Evolutionary conservation across 345 rosid genomes (phyloP).

Genomic region (Erodium maritimum): DNA sequence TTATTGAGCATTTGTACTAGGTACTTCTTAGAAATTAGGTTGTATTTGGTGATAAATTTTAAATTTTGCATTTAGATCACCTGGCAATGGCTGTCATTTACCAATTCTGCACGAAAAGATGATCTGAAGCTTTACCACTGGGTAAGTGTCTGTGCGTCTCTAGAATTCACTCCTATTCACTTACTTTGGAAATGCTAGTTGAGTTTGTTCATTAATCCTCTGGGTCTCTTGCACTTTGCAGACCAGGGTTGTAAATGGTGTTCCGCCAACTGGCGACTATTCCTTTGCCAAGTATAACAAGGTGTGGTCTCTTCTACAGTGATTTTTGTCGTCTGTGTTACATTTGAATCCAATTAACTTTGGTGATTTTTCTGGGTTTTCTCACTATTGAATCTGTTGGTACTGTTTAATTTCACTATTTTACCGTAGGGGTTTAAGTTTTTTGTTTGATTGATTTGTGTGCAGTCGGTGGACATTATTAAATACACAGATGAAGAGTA

Average conservation of each 20-base stretch:
- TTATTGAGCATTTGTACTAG: background rate
- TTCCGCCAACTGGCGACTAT: constrained; percentile 90
- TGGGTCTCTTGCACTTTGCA: constrained; percentile 17
- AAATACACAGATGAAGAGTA: constrained; percentile 82
- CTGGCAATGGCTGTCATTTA: constrained; percentile 89
- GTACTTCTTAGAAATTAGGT: background rate
- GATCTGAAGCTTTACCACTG: constrained; percentile 82
- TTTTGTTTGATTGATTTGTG: constrained; percentile 13
- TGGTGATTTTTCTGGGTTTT: background rate
- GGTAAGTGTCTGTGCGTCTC: constrained; percentile 28
- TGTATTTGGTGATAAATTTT: constrained; percentile 5
- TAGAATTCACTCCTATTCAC: background rate
- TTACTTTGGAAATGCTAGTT: too few relatives aligned
- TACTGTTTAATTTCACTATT: background rate
- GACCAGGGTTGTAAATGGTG: constrained; percentile 86
- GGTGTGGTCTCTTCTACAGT: constrained; percentile 23
- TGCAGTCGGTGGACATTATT: constrained; percentile 67
- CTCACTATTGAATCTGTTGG: background rate
- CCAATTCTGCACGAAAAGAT: constrained; percentile 78
- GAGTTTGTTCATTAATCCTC: background rate
- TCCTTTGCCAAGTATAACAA: constrained; percentile 91
- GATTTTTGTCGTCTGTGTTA: background rate
- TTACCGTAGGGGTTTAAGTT: constrained; percentile 1
- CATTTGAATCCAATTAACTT: too few relatives aligned
- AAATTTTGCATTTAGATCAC: constrained; percentile 34